Evolutionary conservation across 1,139 yeast genomes (phyloP).

Genomic region (Lodderomyces parapsilosis): DNA sequence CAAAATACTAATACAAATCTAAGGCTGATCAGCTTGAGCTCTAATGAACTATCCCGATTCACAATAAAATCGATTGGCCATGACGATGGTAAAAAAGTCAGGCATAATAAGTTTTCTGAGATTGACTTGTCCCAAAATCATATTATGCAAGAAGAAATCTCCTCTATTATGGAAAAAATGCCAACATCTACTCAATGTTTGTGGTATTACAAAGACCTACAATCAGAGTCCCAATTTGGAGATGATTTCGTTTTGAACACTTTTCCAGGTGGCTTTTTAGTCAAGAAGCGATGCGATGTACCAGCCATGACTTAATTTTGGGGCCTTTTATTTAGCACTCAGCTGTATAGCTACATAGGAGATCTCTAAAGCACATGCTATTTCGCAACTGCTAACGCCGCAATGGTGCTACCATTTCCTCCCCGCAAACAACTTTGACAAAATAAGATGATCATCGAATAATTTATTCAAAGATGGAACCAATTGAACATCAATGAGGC

Average conservation of each 20-base stretch:
- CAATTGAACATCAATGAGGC: neutral
- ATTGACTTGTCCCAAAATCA: slow-evolving; percentile 16
- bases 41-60: slow-evolving; percentile 17
- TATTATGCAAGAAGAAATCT: neutral
- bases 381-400: too few species aligned
- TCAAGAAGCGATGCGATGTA: neutral
- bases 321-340: too few species aligned
- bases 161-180: neutral
- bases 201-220: neutral
- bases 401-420: neutral
- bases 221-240: neutral
- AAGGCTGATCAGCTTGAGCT: slow-evolving; percentile 17
- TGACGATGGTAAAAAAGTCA: slow-evolving; percentile 8
- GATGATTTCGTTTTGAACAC: neutral
- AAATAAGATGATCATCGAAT: neutral
- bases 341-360: too few species aligned
- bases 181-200: neutral
- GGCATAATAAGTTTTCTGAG: slow-evolving; percentile 20
- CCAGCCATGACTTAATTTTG: neutral
- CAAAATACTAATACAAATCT: slow-evolving; percentile 15
- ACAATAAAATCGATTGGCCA: slow-evolving; percentile 17
- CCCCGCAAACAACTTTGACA: neutral
- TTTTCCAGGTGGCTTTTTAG: neutral
- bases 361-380: too few species aligned
- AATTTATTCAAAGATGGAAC: neutral